These are phyloP conservation scores for Chaetomiaceae sp. DNA, from an alignment of 2,329 filamentous ascomycete species.

Conservation along the genomic window DNA sequence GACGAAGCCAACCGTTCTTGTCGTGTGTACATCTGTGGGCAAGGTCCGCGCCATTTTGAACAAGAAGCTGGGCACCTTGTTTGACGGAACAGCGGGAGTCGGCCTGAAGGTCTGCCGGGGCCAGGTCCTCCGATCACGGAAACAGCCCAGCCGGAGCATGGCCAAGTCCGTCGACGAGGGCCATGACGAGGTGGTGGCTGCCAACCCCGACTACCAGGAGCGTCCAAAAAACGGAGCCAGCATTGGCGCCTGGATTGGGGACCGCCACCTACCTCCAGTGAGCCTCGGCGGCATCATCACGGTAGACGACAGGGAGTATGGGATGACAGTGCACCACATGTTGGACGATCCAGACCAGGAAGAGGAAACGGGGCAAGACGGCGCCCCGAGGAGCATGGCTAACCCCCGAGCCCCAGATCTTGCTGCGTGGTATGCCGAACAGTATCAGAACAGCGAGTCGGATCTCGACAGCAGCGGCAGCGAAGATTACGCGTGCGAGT, in stretches of 20 bases:
- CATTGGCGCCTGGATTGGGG: constrained; percentile 83
- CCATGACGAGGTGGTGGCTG: constrained; percentile 42
- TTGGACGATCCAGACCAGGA: constrained; percentile 63
- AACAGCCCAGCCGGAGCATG: constrained; percentile 39
- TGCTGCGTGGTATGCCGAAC: constrained; percentile 39
- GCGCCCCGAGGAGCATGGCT: constrained; percentile 35
- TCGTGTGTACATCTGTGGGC: constrained; percentile 69
- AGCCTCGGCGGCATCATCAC: constrained; percentile 85
- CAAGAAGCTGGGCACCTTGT: constrained; percentile 60
- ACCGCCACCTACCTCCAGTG: constrained; percentile 82
- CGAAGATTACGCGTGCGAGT: constrained; percentile 55
- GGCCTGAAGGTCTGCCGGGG: constrained; percentile 69
- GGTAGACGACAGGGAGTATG: constrained; percentile 78
- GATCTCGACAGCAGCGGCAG: constrained; percentile 40
- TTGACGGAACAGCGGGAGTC: constrained; percentile 58
- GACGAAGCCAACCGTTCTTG: constrained; percentile 66
- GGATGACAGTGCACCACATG: constrained; percentile 97
- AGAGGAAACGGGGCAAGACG: constrained; percentile 19
- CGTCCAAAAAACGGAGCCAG: constrained; percentile 81
- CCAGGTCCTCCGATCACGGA: constrained; percentile 58
- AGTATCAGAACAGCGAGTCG: constrained; percentile 34
- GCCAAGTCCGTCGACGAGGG: constrained; percentile 32
- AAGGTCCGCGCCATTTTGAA: constrained; percentile 69
- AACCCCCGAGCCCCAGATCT: constrained; percentile 32
- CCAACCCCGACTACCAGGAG: constrained; percentile 73